phyloP scores from a whole-genome alignment of 169 alveolate genomes.

The Cryptosporidium sp. region DNA sequence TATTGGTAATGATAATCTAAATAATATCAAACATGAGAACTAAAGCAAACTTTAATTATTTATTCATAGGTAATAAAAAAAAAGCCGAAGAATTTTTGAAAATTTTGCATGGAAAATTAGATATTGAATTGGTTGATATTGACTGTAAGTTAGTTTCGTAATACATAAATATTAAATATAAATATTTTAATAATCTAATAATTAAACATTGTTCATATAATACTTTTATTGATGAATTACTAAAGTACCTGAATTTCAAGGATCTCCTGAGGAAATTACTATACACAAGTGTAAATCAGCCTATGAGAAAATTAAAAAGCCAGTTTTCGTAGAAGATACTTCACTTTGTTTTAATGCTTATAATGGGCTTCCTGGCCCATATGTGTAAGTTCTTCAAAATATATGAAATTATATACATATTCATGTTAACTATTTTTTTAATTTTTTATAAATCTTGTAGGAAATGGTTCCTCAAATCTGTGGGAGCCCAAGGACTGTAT shows the following conservation, averaged over 20 bases:
- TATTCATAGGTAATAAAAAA: constrained; percentile 24
- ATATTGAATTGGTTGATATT: constrained; percentile 12
- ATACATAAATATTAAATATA: too few species aligned
- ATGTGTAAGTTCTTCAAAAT: constrained; percentile 83
- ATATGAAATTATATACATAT: too few species aligned
- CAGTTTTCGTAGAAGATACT: constrained; percentile 92
- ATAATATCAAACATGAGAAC: not conserved
- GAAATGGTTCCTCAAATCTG: constrained; percentile 90
- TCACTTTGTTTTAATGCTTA: constrained; percentile 91
- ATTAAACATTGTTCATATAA: too few species aligned
- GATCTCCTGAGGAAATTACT: constrained; percentile 84
- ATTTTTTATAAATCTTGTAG: constrained; percentile 65
- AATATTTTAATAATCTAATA: too few species aligned
- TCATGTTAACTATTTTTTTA: not conserved
- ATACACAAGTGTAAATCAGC: constrained; percentile 83
- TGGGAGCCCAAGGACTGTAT: constrained; percentile 89
- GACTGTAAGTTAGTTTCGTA: constrained; percentile 31
- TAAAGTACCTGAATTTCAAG: constrained; percentile 83
- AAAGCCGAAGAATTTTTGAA: constrained; percentile 19
- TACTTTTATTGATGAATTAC: not conserved
- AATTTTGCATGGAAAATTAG: constrained; percentile 8
- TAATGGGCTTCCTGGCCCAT: constrained; percentile 95
- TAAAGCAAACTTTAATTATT: not conserved
- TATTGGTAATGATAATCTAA: not conserved
- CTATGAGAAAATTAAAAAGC: constrained; percentile 78